A percentile compares a stretch with the other conserved stretches of the same genome.
phyloP scores from a whole-genome alignment of 108 stramenopile species.

The Fragilaria radians region DNA sequence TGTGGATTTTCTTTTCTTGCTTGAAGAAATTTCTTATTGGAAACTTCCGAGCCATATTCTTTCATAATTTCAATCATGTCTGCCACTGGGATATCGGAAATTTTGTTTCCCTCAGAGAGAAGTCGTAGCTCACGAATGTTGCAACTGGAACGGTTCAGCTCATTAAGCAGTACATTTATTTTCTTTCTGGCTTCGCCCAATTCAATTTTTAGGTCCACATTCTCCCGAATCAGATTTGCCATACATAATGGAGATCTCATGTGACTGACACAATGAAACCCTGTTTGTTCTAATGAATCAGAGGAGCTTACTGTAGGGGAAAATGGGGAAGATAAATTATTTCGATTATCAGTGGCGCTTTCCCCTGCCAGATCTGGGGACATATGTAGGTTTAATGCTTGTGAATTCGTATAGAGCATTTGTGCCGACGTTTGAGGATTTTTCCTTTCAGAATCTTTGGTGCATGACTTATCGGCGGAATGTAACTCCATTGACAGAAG shows the following conservation, averaged over 20 bases:
- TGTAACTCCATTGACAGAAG: not conserved
- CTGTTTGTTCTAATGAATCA: not conserved
- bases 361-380: not conserved
- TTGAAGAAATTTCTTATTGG: constrained; percentile 29
- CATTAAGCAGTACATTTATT: not conserved
- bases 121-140: not conserved
- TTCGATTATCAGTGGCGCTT: too few species aligned
- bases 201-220: not conserved
- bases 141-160: not conserved
- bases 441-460: not conserved
- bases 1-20: constrained; percentile 25
- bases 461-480: not conserved
- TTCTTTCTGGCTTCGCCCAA: not conserved
- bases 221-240: not conserved
- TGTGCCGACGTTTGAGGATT: not conserved
- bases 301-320: not conserved
- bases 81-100: not conserved
- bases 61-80: constrained; percentile 51
- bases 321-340: too few species aligned
- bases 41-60: constrained; percentile 50
- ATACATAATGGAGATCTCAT: not conserved
- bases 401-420: too few species aligned
- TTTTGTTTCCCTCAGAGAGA: not conserved
- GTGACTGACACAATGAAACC: too few species aligned
- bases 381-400: not conserved